Base-by-base conservation (phyloP, 495 filamentous ascomycete genomes). In the Hypoxylon trugodes region DNA sequence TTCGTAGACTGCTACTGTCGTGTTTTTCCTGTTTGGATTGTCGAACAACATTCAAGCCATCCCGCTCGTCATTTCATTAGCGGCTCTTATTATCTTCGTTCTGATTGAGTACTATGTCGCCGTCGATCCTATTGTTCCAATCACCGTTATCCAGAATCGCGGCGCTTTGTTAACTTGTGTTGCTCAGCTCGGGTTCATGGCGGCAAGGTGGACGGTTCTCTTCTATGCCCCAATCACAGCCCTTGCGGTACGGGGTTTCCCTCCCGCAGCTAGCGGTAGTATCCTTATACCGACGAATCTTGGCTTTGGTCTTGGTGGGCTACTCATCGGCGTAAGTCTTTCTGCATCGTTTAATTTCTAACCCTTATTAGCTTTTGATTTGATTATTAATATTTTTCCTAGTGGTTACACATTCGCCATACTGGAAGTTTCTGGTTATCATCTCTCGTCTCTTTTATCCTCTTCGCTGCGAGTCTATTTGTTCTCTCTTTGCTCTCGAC, bases 151-250 rank as follows among this genome's bases (percentile, higher is more conserved):
- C 32, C 76, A 76, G 30, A 86, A 85, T 42, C 83, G 87, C 12
- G 86, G 84, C 24, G 85, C 87, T 1, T 73, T 92, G 1, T 69
- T 91, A 8, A 88, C 86, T 7, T 92, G 89, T 65, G 45, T 92
- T 12, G 79, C 86, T 1, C 89, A 89, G 33, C 78, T 90, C 0
- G 82, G 84, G 22, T 82, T 90, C 66, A 92, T 92, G 89, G 85
- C 89, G 73, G 80, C 88, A 4, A 86, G 90, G 35, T 93, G 89
- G 89, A 76, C 79, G 3, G 81, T 93, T n/a, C 76, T 94, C 5
- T 92, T 91, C 73, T 93, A 89, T 76, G 81, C 86, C 0, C 90
- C 90, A 0, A 84, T 89, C 24, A 92, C 90, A 64, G 85, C 88
- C 4, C 84, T 93, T 51, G 86, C 89, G 2, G 86, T 93, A 0